A percentile compares a stretch with the other conserved stretches of the same genome.
Conservation (phyloP, 2,329 filamentous ascomycete genomes). For the Neofusicoccum cordaticola region DNA sequence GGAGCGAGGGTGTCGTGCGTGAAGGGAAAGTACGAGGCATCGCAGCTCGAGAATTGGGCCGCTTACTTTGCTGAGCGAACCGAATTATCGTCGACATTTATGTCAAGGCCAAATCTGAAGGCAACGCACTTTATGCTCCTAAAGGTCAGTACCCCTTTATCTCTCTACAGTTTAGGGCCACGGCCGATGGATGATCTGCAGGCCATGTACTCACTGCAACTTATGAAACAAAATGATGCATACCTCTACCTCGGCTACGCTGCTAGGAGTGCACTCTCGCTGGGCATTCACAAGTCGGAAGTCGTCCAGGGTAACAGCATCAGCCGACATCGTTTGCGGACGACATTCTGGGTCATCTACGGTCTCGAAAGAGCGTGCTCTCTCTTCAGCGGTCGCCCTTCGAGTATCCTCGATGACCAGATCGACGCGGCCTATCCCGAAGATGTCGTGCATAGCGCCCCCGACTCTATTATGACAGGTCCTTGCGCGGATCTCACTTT, state of each 20-base stretch:
- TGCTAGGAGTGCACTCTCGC: not conserved
- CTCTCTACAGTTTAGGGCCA: too few relatives aligned
- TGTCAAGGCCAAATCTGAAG: not conserved
- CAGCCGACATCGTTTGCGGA: not conserved
- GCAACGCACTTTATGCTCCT: not conserved
- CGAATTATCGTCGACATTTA: not conserved
- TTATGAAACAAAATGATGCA: not conserved
- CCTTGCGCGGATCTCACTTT: not conserved
- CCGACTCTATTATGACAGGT: not conserved
- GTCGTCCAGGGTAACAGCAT: not conserved
- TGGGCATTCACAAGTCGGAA: not conserved
- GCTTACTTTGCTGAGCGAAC: slow-evolving; percentile 59
- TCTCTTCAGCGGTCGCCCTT: not conserved
- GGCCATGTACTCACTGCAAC: not conserved
- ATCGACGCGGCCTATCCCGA: not conserved
- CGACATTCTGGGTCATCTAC: not conserved
- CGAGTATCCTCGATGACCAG: not conserved
- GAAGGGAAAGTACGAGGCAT: slow-evolving; percentile 62
- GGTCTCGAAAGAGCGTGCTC: not conserved
- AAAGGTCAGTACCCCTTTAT: not conserved
- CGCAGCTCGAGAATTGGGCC: slow-evolving; percentile 77
- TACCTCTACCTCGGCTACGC: slow-evolving; percentile 1
- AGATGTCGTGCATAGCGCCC: not conserved
- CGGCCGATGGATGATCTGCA: not conserved
- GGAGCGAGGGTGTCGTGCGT: slow-evolving; percentile 53